These are phyloP conservation scores for Fraxinus ornus DNA, from an alignment of 305 asterid species.

Conservation along the genomic window DNA sequence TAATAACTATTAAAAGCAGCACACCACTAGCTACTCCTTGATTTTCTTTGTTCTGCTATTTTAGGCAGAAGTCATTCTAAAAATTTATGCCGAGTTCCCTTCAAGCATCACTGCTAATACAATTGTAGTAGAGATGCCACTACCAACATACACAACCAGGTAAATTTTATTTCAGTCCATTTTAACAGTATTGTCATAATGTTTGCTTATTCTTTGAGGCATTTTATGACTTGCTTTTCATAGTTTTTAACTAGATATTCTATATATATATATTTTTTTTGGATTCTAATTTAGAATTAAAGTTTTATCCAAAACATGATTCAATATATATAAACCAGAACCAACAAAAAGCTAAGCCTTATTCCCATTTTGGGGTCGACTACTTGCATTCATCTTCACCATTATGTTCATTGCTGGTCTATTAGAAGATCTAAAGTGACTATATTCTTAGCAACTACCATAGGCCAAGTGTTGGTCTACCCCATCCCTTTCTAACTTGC, in stretches of 20 bases:
- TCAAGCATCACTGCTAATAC: slow-evolving; percentile 86
- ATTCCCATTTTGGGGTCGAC: not conserved
- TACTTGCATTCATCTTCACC: not conserved
- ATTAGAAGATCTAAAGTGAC: not conserved
- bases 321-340: not conserved
- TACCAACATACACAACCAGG: slow-evolving; percentile 91
- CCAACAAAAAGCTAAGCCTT: not conserved
- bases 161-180: slow-evolving; percentile 22
- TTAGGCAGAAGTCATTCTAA: slow-evolving; percentile 94
- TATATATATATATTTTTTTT: too few species aligned
- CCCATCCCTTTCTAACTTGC: not conserved
- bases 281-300: not conserved
- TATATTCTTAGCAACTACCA: not conserved
- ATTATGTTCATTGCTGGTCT: too few species aligned
- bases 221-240: not conserved
- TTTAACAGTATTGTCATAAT: not conserved
- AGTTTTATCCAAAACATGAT: not conserved
- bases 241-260: not conserved
- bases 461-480: not conserved
- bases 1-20: slow-evolving; percentile 4
- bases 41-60: slow-evolving; percentile 23
- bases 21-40: slow-evolving; percentile 16
- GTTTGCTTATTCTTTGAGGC: not conserved
- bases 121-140: slow-evolving; percentile 81
- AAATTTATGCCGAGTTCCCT: slow-evolving; percentile 90